Evolutionary conservation across 768 basidiomycete genomes (phyloP).

Genomic region (Coprinopsis cinerea): DNA sequence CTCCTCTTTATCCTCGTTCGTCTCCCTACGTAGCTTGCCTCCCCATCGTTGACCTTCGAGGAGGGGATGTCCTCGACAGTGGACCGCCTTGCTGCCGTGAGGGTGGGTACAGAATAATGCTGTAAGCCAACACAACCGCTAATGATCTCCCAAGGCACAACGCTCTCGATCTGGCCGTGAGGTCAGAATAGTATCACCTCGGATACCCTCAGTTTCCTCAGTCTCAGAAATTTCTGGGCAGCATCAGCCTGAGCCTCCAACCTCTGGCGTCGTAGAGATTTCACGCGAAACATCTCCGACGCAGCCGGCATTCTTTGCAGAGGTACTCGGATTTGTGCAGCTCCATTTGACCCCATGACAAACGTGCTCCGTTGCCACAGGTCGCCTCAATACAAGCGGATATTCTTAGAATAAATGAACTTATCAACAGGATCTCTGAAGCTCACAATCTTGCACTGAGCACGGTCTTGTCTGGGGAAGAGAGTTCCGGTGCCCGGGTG

Average conservation of each 20-base stretch:
- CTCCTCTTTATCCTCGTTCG: too few relatives aligned
- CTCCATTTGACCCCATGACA: not conserved
- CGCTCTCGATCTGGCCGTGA: not conserved
- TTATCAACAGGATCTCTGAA: slow-evolving; percentile 31
- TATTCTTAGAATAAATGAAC: slow-evolving; percentile 32
- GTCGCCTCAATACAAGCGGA: slow-evolving; percentile 35
- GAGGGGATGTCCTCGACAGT: slow-evolving; percentile 23
- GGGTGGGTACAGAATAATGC: slow-evolving; percentile 19
- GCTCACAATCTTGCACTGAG: slow-evolving; percentile 34
- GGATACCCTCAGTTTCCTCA: not conserved
- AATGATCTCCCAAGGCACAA: not conserved
- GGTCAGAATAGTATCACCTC: not conserved
- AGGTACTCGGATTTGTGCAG: slow-evolving; percentile 19
- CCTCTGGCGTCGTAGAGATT: too few relatives aligned
- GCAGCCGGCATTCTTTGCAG: slow-evolving; percentile 25
- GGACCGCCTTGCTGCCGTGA: slow-evolving; percentile 34
- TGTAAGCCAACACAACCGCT: not conserved
- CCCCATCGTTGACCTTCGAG: too few relatives aligned
- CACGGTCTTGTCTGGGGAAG: slow-evolving; percentile 24
- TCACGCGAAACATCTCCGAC: not conserved
- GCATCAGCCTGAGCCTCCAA: too few relatives aligned
- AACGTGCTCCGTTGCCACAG: too few relatives aligned
- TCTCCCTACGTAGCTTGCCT: too few relatives aligned
- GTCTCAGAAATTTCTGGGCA: too few relatives aligned
- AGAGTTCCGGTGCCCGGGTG: slow-evolving; percentile 34